Evolutionary conservation across 23 red algal genomes (phyloP).

Genomic region (Cyanidiococcus yangmingshanensis): DNA sequence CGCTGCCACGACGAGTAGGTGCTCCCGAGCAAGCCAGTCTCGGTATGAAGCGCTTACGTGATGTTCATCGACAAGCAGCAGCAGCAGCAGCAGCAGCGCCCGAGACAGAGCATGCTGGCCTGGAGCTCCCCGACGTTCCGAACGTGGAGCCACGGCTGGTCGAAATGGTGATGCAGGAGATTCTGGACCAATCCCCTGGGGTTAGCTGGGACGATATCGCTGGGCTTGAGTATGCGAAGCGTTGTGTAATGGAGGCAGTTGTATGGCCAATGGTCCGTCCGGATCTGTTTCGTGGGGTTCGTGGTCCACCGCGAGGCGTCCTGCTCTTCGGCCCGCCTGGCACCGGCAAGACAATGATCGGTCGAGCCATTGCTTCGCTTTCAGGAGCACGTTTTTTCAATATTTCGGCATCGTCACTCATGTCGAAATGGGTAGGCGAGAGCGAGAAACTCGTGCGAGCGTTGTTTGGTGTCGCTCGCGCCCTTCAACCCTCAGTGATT

Average conservation of each 20-base stretch:
- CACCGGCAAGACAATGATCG: constrained; percentile 98
- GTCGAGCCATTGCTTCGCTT: constrained; percentile 65
- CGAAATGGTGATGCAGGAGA: constrained; percentile 72
- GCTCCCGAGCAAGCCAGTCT: not conserved
- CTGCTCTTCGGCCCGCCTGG: constrained; percentile 93
- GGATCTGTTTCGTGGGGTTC: constrained; percentile 66
- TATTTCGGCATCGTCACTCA: constrained; percentile 64
- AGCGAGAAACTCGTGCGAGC: constrained; percentile 88
- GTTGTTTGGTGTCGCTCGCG: constrained; percentile 71
- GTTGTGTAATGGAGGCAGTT: constrained; percentile 88
- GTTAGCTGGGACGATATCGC: constrained; percentile 96
- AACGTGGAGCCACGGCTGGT: constrained; percentile 70
- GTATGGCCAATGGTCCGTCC: constrained; percentile 80
- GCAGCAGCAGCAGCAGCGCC: not conserved
- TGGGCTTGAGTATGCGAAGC: constrained; percentile 74
- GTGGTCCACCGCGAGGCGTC: constrained; percentile 76
- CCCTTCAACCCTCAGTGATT: constrained; percentile 78
- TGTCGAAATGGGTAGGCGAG: constrained; percentile 95
- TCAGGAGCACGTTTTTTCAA: constrained; percentile 83
- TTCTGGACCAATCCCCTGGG: constrained; percentile 38
- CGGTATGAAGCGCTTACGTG: not conserved
- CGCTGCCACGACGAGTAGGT: not conserved
- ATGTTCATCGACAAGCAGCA: not conserved
- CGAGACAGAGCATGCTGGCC: not conserved
- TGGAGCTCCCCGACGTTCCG: constrained; percentile 55